A percentile compares a stretch with the other conserved stretches of the same genome.
These are phyloP conservation scores for Piper longum DNA, from an alignment of 164 flowering plant genomes.

Conservation along the genomic window DNA sequence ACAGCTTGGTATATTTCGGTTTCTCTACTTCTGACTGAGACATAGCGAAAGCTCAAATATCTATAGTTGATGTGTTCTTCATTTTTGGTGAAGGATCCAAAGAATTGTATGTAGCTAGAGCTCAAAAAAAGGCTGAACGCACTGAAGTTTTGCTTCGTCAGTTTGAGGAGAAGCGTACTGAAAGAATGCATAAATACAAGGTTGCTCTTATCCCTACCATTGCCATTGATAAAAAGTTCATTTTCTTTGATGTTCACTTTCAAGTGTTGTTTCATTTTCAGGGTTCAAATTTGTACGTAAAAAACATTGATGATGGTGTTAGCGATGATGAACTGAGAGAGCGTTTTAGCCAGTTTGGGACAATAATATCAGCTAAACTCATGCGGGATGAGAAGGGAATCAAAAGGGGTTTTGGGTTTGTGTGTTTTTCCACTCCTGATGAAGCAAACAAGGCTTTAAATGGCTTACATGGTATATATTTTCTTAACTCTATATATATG, in stretches of 20 bases:
- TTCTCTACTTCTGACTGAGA: not conserved
- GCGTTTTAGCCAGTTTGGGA: conserved; percentile 65
- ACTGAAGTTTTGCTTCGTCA: conserved; percentile 45
- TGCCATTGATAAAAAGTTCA: not conserved
- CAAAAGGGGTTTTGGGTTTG: conserved; percentile 86
- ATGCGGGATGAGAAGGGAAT: conserved; percentile 73
- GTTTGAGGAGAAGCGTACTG: conserved; percentile 65
- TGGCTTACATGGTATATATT: conserved; percentile 47
- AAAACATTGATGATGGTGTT: conserved; percentile 64
- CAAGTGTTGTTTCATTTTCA: conserved; percentile 9
- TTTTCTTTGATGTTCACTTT: not conserved
- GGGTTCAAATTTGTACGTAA: conserved; percentile 77
- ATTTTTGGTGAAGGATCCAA: conserved; percentile 41
- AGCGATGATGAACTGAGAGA: conserved; percentile 49
- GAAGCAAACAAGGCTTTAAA: conserved; percentile 70
- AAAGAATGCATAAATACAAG: conserved; percentile 47
- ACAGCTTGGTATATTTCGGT: conserved; percentile 35
- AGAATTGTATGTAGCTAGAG: conserved; percentile 66
- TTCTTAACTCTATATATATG: not conserved
- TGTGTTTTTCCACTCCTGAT: conserved; percentile 69
- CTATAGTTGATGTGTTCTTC: not conserved
- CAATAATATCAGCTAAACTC: conserved; percentile 56
- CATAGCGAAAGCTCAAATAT: not conserved
- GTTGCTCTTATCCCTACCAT: conserved; percentile 13
- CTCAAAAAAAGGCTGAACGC: conserved; percentile 78